A percentile compares a stretch with the other conserved stretches of the same genome.
phyloP scores from a whole-genome alignment of 2,329 filamentous ascomycete genomes.

The Hansfordia pulvinata region DNA sequence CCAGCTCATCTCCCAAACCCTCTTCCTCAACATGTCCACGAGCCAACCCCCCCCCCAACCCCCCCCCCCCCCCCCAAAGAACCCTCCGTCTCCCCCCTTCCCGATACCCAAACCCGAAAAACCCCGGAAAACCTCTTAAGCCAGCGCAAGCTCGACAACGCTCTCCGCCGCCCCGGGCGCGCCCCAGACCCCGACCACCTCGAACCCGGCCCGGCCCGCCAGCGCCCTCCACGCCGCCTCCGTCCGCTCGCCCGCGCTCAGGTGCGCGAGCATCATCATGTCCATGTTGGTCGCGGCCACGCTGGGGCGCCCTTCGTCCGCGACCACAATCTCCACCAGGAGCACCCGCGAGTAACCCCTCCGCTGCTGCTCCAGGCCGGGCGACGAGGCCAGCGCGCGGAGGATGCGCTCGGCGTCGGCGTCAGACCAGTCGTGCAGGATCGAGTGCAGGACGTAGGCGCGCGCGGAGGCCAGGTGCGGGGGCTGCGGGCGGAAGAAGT shows the following conservation, averaged over 20 bases:
- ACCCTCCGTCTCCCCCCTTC: too few relatives aligned
- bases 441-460: constrained; percentile 14
- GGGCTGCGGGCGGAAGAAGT: constrained; percentile 17
- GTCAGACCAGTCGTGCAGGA: constrained; percentile 24
- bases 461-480: constrained; percentile 12
- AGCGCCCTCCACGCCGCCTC: constrained; percentile 8
- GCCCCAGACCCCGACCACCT: constrained; percentile 7
- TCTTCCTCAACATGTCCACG: too few relatives aligned
- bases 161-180: constrained; percentile 11
- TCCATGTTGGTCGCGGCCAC: constrained; percentile 13
- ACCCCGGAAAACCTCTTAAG: constrained; percentile 2
- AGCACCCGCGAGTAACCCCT: constrained; percentile 24
- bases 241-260: constrained; percentile 10
- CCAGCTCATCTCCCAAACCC: too few relatives aligned
- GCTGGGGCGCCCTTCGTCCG: constrained; percentile 9
- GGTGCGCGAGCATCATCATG: constrained; percentile 11
- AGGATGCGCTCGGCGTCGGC: constrained; percentile 18
- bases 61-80: too few relatives aligned
- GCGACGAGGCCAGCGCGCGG: constrained; percentile 12
- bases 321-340: constrained; percentile 25
- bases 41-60: too few relatives aligned
- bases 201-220: constrained; percentile 8
- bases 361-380: constrained; percentile 14
- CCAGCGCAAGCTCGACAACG: constrained; percentile 11
- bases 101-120: too few relatives aligned